These are phyloP conservation scores for Fereydounia khargensis DNA, from an alignment of 1,284 basidiomycete genomes.

Conservation along the genomic window DNA sequence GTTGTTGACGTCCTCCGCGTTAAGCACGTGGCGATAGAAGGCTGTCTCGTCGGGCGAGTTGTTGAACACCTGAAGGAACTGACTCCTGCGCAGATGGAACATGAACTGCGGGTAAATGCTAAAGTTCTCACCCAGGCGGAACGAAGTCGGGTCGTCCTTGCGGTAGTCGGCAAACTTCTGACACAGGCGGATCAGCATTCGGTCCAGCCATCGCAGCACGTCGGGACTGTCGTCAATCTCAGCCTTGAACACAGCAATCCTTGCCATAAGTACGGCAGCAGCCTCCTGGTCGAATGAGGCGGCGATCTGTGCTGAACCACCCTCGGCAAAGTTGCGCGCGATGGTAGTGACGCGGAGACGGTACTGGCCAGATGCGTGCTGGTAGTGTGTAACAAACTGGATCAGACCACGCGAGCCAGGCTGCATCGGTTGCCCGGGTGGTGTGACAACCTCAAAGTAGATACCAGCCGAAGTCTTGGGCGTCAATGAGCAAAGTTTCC, in stretches of 20 bases:
- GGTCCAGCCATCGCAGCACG: constrained; percentile 93
- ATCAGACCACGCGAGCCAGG: constrained; percentile 91
- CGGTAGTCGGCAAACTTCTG: constrained; percentile 99
- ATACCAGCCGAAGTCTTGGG: constrained; percentile 86
- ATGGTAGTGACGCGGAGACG: constrained; percentile 93
- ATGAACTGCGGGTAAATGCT: constrained; percentile 99
- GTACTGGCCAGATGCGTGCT: constrained; percentile 91
- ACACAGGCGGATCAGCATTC: constrained; percentile 96
- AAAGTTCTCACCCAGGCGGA: constrained; percentile 91
- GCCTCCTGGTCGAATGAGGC: constrained; percentile 97
- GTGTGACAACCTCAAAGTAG: constrained; percentile 98
- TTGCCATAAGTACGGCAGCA: constrained; percentile 95
- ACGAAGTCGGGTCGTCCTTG: constrained; percentile 94
- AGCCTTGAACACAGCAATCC: constrained; percentile 98
- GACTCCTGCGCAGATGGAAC: constrained; percentile 96
- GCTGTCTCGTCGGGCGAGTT: constrained; percentile 99
- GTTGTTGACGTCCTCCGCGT: constrained; percentile 98
- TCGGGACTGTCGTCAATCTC: constrained; percentile 99
- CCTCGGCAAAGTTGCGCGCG: constrained; percentile 94
- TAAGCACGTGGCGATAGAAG: constrained; percentile 95
- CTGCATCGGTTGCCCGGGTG: constrained; percentile 89
- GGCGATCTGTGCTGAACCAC: constrained; percentile 87
- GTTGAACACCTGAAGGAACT: constrained; percentile 99
- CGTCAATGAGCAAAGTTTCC: constrained; percentile 91
- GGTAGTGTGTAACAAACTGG: constrained; percentile 98